Evolutionary conservation across 2,329 filamentous ascomycete genomes (phyloP).

Genomic region (Scopulariopsis brevicaulis): DNA sequence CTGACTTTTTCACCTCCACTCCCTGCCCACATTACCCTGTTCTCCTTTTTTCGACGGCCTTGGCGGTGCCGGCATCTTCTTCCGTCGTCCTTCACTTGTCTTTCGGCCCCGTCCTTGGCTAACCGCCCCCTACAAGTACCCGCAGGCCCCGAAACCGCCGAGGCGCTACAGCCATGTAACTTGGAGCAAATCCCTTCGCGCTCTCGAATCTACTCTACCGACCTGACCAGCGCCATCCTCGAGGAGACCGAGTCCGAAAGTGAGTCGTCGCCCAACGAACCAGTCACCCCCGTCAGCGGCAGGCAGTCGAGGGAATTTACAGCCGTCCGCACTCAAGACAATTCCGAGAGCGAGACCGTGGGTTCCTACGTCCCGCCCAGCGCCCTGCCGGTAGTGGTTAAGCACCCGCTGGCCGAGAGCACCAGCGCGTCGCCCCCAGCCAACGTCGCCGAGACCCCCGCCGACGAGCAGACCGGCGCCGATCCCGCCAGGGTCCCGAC

Average conservation of each 20-base stretch:
- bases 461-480: neutral
- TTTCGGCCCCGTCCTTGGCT: no score
- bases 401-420: neutral
- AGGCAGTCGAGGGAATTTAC: constrained; percentile 6
- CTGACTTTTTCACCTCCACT: neutral
- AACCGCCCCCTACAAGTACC: neutral
- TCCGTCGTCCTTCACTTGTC: neutral
- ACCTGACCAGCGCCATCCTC: constrained; percentile 4
- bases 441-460: neutral
- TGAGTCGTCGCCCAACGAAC: constrained; percentile 5
- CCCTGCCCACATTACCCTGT: neutral
- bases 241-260: constrained; percentile 6
- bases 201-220: constrained; percentile 1
- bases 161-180: neutral
- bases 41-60: neutral
- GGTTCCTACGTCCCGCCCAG: neutral
- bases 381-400: neutral
- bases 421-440: neutral
- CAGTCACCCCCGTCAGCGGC: constrained; percentile 4
- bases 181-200: neutral
- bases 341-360: constrained; percentile 1
- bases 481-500: neutral
- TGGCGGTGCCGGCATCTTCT: neutral
- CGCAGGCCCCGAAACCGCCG: neutral
- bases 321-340: constrained; percentile 5